These are phyloP conservation scores for Circinella umbellata DNA, from an alignment of 371 early-diverging fungal species.

Conservation along the genomic window DNA sequence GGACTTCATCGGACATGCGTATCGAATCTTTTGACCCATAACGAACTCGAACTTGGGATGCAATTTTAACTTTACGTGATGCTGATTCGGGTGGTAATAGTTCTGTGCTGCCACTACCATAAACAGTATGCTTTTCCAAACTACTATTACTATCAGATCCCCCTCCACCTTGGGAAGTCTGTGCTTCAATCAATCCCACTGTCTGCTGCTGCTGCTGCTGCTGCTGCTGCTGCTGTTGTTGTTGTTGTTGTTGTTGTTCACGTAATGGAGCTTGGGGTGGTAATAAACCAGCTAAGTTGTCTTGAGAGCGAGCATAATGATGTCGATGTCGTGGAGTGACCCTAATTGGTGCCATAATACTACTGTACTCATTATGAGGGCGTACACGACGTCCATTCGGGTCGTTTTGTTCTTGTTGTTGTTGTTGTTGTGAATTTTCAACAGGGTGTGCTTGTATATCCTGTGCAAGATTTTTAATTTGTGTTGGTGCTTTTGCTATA, in stretches of 20 bases:
- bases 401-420: neutral
- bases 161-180: neutral
- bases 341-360: neutral
- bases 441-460: constrained; percentile 22
- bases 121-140: constrained; percentile 21
- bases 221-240: constrained; percentile 12
- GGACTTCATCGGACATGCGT: constrained; percentile 31
- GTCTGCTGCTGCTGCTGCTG: neutral
- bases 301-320: constrained; percentile 42
- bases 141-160: constrained; percentile 21
- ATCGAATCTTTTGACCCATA: constrained; percentile 44
- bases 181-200: neutral
- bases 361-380: neutral
- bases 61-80: constrained; percentile 42
- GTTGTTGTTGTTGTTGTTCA: neutral
- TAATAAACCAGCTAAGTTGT: constrained; percentile 36
- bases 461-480: constrained; percentile 21
- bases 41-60: constrained; percentile 39
- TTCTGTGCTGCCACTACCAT: neutral
- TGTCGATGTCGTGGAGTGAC: constrained; percentile 16
- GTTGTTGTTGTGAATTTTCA: neutral
- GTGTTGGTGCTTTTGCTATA: constrained; percentile 15
- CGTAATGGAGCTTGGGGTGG: constrained; percentile 10
- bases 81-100: neutral
- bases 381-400: constrained; percentile 2